Percentiles rank a stretch among this genome's conserved stretches.
Evolutionary conservation across 148 eudicot genomes (phyloP).

Genomic region (Cornus controversa): DNA sequence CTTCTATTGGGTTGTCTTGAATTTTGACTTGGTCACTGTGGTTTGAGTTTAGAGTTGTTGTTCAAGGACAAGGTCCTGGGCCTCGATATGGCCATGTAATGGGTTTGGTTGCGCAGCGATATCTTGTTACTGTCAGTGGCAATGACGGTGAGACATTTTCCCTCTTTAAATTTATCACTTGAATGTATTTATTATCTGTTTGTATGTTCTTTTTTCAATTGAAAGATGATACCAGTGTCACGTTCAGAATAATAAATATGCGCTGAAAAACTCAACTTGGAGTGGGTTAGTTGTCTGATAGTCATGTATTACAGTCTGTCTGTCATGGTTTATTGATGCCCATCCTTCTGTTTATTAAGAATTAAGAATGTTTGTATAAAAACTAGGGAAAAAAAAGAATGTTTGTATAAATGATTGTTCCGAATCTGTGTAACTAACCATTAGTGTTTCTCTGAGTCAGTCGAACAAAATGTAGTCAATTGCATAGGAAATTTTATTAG

Average conservation of each 20-base stretch:
- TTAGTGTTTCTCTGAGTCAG: not conserved
- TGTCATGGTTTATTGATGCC: too few species aligned
- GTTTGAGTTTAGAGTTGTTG: constrained; percentile 68
- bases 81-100: constrained; percentile 97
- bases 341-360: too few species aligned
- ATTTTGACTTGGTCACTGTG: constrained; percentile 16
- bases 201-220: not conserved
- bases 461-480: too few species aligned
- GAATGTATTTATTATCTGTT: not conserved
- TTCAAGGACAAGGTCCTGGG: constrained; percentile 94
- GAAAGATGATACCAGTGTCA: not conserved
- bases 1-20: not conserved
- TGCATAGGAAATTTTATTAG: too few species aligned
- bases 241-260: too few species aligned
- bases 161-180: not conserved
- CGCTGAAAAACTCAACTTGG: too few species aligned
- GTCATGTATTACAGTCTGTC: too few species aligned
- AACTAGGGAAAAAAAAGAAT: too few species aligned
- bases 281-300: too few species aligned
- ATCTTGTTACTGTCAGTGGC: constrained; percentile 87
- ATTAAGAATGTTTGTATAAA: too few species aligned
- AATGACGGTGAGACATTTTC: constrained; percentile 73
- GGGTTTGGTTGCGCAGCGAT: constrained; percentile 92
- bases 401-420: too few species aligned
- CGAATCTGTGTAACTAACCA: too few species aligned